These are phyloP conservation scores for Penicillium sp. DNA, from an alignment of 2,329 filamentous ascomycete species.

Conservation along the genomic window DNA sequence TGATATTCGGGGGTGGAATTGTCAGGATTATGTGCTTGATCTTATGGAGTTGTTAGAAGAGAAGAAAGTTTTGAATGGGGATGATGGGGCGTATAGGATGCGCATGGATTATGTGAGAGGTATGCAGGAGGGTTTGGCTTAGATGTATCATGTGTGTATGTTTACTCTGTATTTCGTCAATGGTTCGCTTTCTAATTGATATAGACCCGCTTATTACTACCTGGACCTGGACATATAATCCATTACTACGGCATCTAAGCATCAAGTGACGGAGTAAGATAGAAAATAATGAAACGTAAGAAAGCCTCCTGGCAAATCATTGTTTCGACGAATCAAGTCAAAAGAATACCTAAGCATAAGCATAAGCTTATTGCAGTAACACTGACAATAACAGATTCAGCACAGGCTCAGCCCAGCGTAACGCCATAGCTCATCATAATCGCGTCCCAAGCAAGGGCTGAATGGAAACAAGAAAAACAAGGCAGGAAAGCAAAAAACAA, in stretches of 20 bases:
- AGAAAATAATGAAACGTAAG: neutral
- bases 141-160: neutral
- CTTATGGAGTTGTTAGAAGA: conserved; percentile 20
- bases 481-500: neutral
- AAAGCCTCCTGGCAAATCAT: conserved; percentile 1
- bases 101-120: conserved; percentile 1
- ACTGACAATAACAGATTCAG: neutral
- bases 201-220: too few species aligned
- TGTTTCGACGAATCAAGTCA: neutral
- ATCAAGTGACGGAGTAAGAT: neutral
- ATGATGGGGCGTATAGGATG: conserved; percentile 1
- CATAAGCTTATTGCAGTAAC: neutral
- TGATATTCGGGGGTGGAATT: conserved; percentile 24
- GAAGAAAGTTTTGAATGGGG: conserved; percentile 11
- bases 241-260: neutral
- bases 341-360: neutral
- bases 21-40: conserved; percentile 30
- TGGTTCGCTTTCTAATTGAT: too few species aligned
- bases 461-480: neutral
- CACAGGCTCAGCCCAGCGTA: conserved; percentile 2
- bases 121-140: conserved; percentile 12
- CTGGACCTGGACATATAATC: too few species aligned
- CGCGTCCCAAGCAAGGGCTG: conserved; percentile 7
- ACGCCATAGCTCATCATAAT: conserved; percentile 18
- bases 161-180: neutral